Percentiles rank a stretch among this genome's conserved stretches.
phyloP scores from a whole-genome alignment of 352 stramenopile genomes.

The Pythium pyrilobum region DNA sequence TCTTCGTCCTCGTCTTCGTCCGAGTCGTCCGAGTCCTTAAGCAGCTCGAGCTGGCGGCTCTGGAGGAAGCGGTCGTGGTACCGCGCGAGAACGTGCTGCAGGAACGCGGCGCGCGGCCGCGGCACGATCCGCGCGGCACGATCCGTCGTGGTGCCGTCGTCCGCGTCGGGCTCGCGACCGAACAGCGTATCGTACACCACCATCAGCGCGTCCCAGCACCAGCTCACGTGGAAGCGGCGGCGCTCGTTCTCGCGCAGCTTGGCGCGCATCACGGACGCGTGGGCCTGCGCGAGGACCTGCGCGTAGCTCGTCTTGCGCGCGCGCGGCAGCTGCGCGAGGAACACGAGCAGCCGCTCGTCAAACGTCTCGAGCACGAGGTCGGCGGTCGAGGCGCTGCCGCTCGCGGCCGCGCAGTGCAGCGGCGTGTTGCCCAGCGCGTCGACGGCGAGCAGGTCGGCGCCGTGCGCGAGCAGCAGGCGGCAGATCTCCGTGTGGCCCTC shows the following conservation, averaged over 20 bases:
- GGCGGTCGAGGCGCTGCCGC: constrained; percentile 33
- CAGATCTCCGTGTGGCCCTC: constrained; percentile 46
- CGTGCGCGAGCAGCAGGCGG: constrained; percentile 33
- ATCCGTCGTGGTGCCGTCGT: neutral
- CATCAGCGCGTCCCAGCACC: constrained; percentile 48
- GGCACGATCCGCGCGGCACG: constrained; percentile 15
- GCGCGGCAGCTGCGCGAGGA: constrained; percentile 35
- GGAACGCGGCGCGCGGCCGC: neutral
- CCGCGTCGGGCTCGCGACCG: no score
- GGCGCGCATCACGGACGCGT: constrained; percentile 40
- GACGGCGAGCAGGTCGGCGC: constrained; percentile 35
- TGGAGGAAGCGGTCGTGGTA: constrained; percentile 27
- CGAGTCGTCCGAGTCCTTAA: constrained; percentile 20
- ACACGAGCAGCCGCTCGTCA: constrained; percentile 41
- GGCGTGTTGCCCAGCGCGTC: constrained; percentile 67
- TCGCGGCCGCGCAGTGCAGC: constrained; percentile 62
- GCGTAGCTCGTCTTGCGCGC: constrained; percentile 26
- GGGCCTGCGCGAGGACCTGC: constrained; percentile 31
- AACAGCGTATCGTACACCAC: constrained; percentile 39
- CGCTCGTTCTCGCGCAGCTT: constrained; percentile 63
- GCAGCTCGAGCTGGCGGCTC: constrained; percentile 16
- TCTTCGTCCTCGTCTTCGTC: constrained; percentile 22
- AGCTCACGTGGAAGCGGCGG: constrained; percentile 56
- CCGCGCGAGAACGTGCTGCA: constrained; percentile 42
- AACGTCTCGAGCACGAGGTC: constrained; percentile 40